phyloP scores from a whole-genome alignment of 768 basidiomycete species.

The Dentipellis sp. region DNA sequence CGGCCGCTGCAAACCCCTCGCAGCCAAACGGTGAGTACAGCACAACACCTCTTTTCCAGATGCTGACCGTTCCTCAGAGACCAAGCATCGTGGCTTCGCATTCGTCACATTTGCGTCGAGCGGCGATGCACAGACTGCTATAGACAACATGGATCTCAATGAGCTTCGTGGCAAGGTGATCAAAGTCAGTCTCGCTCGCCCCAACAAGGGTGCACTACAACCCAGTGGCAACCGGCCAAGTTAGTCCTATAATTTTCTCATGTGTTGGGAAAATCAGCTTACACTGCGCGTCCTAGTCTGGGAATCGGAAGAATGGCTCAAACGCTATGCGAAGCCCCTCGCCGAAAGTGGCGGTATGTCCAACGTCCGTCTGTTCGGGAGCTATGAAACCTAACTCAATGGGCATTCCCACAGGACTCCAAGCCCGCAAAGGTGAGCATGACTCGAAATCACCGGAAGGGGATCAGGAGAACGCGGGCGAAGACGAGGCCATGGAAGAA shows the following conservation, averaged over 20 bases:
- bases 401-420: constrained; percentile 26
- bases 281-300: constrained; percentile 51
- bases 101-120: constrained; percentile 81
- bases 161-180: constrained; percentile 70
- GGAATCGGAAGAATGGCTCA: constrained; percentile 93
- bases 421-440: constrained; percentile 32
- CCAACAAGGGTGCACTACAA: constrained; percentile 58
- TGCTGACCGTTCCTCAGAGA: constrained; percentile 32
- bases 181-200: constrained; percentile 80
- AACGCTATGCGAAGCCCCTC: constrained; percentile 71
- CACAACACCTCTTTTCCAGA: neutral
- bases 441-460: constrained; percentile 19
- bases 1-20: constrained; percentile 62
- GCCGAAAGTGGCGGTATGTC: constrained; percentile 62
- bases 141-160: constrained; percentile 98
- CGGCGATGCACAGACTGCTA: constrained; percentile 88
- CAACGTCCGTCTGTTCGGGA: neutral
- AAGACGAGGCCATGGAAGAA: constrained; percentile 61
- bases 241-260: constrained; percentile 27
- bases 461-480: constrained; percentile 22
- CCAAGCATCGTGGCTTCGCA: constrained; percentile 89
- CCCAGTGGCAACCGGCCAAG: constrained; percentile 64
- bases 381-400: neutral
- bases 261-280: neutral
- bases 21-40: constrained; percentile 43